Conservation (phyloP, 2,329 filamentous ascomycete genomes). For the Grosmannia huntii region DNA sequence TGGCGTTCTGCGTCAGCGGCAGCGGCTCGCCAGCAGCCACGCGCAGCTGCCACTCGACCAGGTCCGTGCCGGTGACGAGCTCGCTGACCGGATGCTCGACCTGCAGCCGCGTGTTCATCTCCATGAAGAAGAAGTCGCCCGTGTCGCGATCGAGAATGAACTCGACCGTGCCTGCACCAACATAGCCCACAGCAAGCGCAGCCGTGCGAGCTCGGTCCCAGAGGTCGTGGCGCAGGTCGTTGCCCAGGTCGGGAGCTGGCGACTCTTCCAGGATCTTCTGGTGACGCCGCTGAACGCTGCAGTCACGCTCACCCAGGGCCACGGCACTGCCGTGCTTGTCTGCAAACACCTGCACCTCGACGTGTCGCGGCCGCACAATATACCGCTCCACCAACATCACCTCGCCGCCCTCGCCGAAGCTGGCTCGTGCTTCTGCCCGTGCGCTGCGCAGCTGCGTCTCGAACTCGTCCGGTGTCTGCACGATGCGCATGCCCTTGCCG, state of each 20-base stretch:
- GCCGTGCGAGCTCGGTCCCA: conserved; percentile 55
- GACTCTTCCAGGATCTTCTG: conserved; percentile 90
- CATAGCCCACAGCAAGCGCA: conserved; percentile 68
- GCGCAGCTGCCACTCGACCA: conserved; percentile 94
- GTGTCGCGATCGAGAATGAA: conserved; percentile 79
- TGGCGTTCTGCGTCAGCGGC: conserved; percentile 43
- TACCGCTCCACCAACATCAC: conserved; percentile 79
- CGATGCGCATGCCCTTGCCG: conserved; percentile 75
- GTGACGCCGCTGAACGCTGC: conserved; percentile 73
- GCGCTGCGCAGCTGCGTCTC: conserved; percentile 57
- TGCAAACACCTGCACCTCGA: conserved; percentile 85
- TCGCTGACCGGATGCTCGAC: conserved; percentile 90
- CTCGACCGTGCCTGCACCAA: conserved; percentile 81
- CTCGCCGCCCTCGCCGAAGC: conserved; percentile 68
- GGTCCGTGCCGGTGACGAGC: conserved; percentile 55
- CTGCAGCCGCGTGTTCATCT: conserved; percentile 80
- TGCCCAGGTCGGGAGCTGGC: conserved; percentile 57
- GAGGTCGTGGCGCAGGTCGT: conserved; percentile 44
- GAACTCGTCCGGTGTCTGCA: conserved; percentile 56
- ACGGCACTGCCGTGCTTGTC: conserved; percentile 69
- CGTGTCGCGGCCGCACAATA: conserved; percentile 65
- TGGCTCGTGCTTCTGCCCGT: conserved; percentile 59
- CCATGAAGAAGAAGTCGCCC: conserved; percentile 71
- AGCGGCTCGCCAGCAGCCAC: conserved; percentile 46
- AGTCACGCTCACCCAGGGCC: conserved; percentile 78